Conservation (phyloP, 2,329 filamentous ascomycete genomes). For the Emergomyces orientalis region DNA sequence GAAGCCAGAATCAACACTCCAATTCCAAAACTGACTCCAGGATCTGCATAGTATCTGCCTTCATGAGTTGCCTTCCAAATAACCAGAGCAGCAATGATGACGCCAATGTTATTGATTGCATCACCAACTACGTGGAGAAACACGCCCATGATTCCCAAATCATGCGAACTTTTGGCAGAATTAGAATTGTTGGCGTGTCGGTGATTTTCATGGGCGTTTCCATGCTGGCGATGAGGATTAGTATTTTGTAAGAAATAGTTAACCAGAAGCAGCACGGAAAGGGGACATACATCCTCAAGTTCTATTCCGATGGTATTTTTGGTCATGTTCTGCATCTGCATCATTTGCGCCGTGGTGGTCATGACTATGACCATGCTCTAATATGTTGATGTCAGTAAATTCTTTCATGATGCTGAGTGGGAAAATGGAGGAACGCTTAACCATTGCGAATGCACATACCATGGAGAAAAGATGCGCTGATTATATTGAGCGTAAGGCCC, state of each 20-base stretch:
- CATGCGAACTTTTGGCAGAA: constrained; percentile 28
- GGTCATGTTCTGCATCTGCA: constrained; percentile 2
- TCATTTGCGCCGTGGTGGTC: constrained; percentile 16
- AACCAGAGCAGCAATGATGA: constrained; percentile 58
- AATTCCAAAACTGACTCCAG: constrained; percentile 59
- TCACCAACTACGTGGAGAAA: constrained; percentile 63
- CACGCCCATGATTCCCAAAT: constrained; percentile 59
- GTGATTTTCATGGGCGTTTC: constrained; percentile 6
- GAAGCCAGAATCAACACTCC: constrained; percentile 62
- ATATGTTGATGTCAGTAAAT: neutral
- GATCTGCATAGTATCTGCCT: constrained; percentile 61
- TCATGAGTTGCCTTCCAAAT: constrained; percentile 51
- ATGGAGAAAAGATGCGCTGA: constrained; percentile 57
- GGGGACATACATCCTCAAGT: constrained; percentile 1
- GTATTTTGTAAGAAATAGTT: neutral
- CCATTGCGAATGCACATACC: constrained; percentile 32
- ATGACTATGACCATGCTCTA: constrained; percentile 19
- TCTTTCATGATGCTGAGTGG: neutral
- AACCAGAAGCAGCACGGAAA: neutral
- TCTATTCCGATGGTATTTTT: neutral
- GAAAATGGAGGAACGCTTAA: neutral
- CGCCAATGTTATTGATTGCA: constrained; percentile 64
- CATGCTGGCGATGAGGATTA: neutral
- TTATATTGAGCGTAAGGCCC: constrained; percentile 57
- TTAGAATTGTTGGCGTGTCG: constrained; percentile 30